Conservation (phyloP, 257 asterid genomes). For the Solanum sejunctum region DNA sequence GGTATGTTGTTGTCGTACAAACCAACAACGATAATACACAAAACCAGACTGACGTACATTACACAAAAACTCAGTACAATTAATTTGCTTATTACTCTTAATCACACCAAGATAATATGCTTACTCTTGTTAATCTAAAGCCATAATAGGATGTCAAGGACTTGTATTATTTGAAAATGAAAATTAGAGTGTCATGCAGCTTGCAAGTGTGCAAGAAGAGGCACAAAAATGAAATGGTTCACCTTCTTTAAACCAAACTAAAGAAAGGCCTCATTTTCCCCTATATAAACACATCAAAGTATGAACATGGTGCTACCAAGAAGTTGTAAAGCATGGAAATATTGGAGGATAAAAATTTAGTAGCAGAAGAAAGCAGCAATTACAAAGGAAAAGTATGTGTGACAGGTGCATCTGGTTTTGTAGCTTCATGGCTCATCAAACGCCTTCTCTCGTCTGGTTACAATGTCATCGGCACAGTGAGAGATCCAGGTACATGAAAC, state of each 20-base stretch:
- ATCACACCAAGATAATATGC: background rate
- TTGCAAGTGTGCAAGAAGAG: background rate
- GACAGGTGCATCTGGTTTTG: slow-evolving; percentile 82
- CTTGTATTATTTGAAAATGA: background rate
- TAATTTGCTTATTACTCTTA: background rate
- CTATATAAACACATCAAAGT: background rate
- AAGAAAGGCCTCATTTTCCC: background rate
- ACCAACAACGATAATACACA: background rate
- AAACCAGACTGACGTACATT: background rate
- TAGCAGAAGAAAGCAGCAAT: slow-evolving; percentile 8
- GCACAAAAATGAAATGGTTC: slow-evolving; percentile 29
- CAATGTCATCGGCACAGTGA: slow-evolving; percentile 65
- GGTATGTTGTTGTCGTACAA: background rate
- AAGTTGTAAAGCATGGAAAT: background rate
- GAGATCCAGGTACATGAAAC: slow-evolving; percentile 58
- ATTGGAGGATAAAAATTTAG: background rate
- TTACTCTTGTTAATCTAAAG: background rate
- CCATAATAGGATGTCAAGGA: background rate
- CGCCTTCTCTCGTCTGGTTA: slow-evolving; percentile 67
- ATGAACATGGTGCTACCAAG: background rate
- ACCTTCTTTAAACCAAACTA: slow-evolving; percentile 5
- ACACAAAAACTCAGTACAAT: background rate
- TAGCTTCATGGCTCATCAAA: slow-evolving; percentile 85
- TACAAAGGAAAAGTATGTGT: slow-evolving; percentile 63
- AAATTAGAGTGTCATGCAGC: background rate